Percentiles rank a stretch among this genome's conserved stretches.
phyloP scores from a whole-genome alignment of 2,329 filamentous ascomycete species.

The Epichloe amarillans region DNA sequence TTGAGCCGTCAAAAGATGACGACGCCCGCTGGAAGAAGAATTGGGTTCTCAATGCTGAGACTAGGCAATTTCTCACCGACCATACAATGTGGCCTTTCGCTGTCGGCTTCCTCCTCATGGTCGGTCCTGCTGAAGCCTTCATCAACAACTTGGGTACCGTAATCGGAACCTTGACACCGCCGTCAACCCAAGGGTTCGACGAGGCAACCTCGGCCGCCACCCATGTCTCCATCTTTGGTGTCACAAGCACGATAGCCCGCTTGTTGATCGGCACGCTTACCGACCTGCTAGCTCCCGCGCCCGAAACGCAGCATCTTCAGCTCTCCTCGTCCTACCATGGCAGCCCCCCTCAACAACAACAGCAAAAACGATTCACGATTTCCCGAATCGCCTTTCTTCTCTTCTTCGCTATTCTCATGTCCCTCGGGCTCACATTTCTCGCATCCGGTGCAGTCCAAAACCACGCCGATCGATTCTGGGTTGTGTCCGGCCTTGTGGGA shows the following conservation, averaged over 20 bases:
- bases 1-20: constrained; percentile 28
- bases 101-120: constrained; percentile 79
- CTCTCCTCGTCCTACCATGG: constrained; percentile 17
- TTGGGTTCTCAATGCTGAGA: constrained; percentile 86
- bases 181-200: constrained; percentile 28
- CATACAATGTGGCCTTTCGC: constrained; percentile 95
- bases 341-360: not conserved
- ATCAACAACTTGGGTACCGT: constrained; percentile 96
- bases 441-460: constrained; percentile 64
- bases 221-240: constrained; percentile 83
- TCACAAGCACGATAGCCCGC: constrained; percentile 81
- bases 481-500: constrained; percentile 73
- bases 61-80: constrained; percentile 69
- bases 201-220: constrained; percentile 55
- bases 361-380: constrained; percentile 36
- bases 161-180: constrained; percentile 68
- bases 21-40: constrained; percentile 61
- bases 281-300: constrained; percentile 66
- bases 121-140: constrained; percentile 92
- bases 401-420: constrained; percentile 59
- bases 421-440: constrained; percentile 62
- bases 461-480: constrained; percentile 67
- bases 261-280: constrained; percentile 82
- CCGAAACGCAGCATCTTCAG: constrained; percentile 44
- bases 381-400: constrained; percentile 74